Evolutionary conservation across 192 early-diverging fungal genomes (phyloP), one percentile per base, ranked within the genome.

Genomic region (Backusella liffmaniae): DNA sequence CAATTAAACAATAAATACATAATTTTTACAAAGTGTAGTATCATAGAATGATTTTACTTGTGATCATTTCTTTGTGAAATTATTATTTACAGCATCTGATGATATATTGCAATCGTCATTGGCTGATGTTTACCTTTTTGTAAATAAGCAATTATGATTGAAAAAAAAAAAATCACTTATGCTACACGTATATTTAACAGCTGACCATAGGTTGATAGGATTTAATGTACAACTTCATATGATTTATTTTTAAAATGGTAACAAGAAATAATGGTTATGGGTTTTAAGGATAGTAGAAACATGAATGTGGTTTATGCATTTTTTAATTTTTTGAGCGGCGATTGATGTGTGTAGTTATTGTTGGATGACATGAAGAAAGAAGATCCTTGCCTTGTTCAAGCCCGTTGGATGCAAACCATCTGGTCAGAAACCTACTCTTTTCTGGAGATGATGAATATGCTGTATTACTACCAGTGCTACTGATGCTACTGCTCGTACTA

Each of bases 321-420:
- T 29, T 62, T 71, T 71, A 49, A 30, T 71, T 21, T 71, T 49
- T 71, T 16, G 41, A 44, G 15, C 21, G 35, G 4, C 70, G 70
- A 16, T 32, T 44, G 12, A 71, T 71, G 44, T 41, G 35, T 46
- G 41, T 49, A 46, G 44, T 41, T 16, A 71, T 71, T 12, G 70
- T 71, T 46, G 70, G 70, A 49, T 71, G 70, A 13, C 41, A 71
- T 44, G 70, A 71, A 44, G 34, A 69, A 21, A 69, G 56, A 13
- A 10, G 12, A 29, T 62, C 56, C 13, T 62, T 62, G 23, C 26
- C 23, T 29, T 62, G 56, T 62, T 62, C 67, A 41, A 26, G 34
- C 37, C 49, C 42, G 26, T 18, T 26, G 15, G 41, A 29, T 8
- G 44, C 3, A 39, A 71, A 71, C 70, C 70, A 71, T 49, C 44